Conservation (phyloP, 176 grass and related monocot genomes). For the Bonia amplexicaulis region DNA sequence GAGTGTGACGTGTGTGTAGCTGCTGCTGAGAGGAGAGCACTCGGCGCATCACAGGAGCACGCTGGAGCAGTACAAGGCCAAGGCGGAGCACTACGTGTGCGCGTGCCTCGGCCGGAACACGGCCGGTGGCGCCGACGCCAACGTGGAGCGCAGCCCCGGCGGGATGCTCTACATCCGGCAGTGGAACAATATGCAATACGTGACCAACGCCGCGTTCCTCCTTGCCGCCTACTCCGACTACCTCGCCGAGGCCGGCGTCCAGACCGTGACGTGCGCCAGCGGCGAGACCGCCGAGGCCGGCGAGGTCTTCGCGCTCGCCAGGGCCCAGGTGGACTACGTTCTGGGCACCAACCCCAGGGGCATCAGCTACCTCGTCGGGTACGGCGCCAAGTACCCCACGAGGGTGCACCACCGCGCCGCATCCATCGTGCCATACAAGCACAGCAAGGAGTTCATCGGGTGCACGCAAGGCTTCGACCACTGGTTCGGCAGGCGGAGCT, state of each 20-base stretch:
- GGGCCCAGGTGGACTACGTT: slow-evolving; percentile 53
- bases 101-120: slow-evolving; percentile 55
- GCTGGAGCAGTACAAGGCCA: slow-evolving; percentile 62
- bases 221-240: slow-evolving; percentile 46
- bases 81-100: slow-evolving; percentile 77
- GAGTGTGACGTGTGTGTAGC: background rate
- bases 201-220: slow-evolving; percentile 60
- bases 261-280: slow-evolving; percentile 11
- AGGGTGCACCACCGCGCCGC: slow-evolving; percentile 58
- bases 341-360: slow-evolving; percentile 51
- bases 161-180: slow-evolving; percentile 75
- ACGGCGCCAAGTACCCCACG: slow-evolving; percentile 42
- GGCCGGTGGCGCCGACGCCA: slow-evolving; percentile 28
- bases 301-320: slow-evolving; percentile 36
- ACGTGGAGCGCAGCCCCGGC: slow-evolving; percentile 58
- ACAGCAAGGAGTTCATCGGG: slow-evolving; percentile 53
- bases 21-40: slow-evolving; percentile 54
- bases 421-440: slow-evolving; percentile 59
- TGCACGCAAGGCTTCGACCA: slow-evolving; percentile 62
- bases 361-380: slow-evolving; percentile 57
- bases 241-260: slow-evolving; percentile 23
- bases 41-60: slow-evolving; percentile 24
- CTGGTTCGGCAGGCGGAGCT: slow-evolving; percentile 43
- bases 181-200: slow-evolving; percentile 94
- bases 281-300: background rate